Base-by-base conservation (phyloP, 2,329 filamentous ascomycete genomes). In the Furcasterigmium furcatum region DNA sequence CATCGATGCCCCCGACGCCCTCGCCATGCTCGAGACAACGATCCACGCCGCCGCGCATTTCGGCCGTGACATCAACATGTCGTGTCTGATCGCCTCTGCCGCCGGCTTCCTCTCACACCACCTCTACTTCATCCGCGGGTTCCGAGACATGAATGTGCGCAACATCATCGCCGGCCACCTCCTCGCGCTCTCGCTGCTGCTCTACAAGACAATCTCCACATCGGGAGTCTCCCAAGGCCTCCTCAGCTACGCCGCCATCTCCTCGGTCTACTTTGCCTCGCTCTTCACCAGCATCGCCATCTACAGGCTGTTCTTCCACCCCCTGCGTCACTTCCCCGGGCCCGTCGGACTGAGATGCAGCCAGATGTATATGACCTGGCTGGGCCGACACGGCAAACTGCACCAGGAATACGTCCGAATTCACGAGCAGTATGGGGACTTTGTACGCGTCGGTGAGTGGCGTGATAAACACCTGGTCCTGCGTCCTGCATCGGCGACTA, bases 261-360 rank as follows among this genome's bases (percentile, higher is more conserved):
- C 46, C 2, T 41, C 35, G 9, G 43, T 46, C 1, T 50, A 49
- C 21, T 44, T 50, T 18, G 18, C 27, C 2, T 36, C 52, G 21
- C 22, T 55, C 2, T 54, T 77, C 45, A 18, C 30, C 10, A 56
- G 54, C 24, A 52, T 56, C 7, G 19, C 40, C 5, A 19, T 52
- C n/a, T 56, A 55, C 27, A 58, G 59, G 6, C 2, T 55, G 16
- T 38, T 50, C 20, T 50, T 56, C 30, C 51, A 53, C 21, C 49
- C 47, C 2, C 39, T 54, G 2, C 44, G 54, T 1, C 44, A 18
- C 9, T 52, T 56, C 16, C 53, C 53, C 1, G 54, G 54, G 2
- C 54, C 54, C 2, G 30, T 49, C 4, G 24, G 25, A 6, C 44
- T 49, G 4, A 53, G 41, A n/a, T 13, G 53, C 3, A 45, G 47